A percentile compares a stretch with the other conserved stretches of the same genome.
Evolutionary conservation across 495 filamentous ascomycete genomes (phyloP).

Genomic region (Clavariopsis aquatica): DNA sequence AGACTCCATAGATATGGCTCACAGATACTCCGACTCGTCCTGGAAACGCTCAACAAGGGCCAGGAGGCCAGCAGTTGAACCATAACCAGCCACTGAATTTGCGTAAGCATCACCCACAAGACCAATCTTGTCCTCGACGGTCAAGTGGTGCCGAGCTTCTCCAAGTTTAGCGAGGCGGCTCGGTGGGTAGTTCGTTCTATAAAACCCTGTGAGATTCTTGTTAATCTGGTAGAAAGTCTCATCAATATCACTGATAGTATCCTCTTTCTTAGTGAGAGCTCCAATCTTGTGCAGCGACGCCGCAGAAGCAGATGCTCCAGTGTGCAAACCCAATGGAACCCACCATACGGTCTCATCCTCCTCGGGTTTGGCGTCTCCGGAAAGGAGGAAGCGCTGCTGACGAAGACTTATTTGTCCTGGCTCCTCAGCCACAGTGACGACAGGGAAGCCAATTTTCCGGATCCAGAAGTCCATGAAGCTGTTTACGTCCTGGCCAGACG

Average conservation of each 20-base stretch:
- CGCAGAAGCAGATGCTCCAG: slow-evolving; percentile 50
- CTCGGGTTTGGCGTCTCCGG: slow-evolving; percentile 78
- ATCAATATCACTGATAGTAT: slow-evolving; percentile 71
- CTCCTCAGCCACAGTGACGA: slow-evolving; percentile 82
- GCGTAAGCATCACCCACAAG: slow-evolving; percentile 90
- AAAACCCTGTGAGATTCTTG: slow-evolving; percentile 83
- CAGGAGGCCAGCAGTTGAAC: slow-evolving; percentile 74
- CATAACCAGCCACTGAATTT: slow-evolving; percentile 81
- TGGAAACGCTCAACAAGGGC: slow-evolving; percentile 78
- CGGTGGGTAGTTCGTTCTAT: slow-evolving; percentile 87
- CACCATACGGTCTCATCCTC: slow-evolving; percentile 96
- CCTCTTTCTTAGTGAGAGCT: slow-evolving; percentile 73
- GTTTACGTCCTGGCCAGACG: slow-evolving; percentile 84
- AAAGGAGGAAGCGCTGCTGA: slow-evolving; percentile 84
- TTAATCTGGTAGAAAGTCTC: slow-evolving; percentile 92
- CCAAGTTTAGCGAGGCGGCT: slow-evolving; percentile 76
- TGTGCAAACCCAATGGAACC: slow-evolving; percentile 81
- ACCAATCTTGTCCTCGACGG: slow-evolving; percentile 85
- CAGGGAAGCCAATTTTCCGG: slow-evolving; percentile 87
- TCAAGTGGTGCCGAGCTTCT: slow-evolving; percentile 67
- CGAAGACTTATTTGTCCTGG: slow-evolving; percentile 75
- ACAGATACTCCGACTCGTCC: slow-evolving; percentile 78
- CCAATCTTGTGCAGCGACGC: slow-evolving; percentile 55
- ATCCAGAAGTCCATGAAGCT: slow-evolving; percentile 93
- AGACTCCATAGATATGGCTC: slow-evolving; percentile 44